Percentiles rank a stretch among this genome's conserved stretches.
Conservation (phyloP, 2,329 filamentous ascomycete genomes). For the Alternaria sp. region DNA sequence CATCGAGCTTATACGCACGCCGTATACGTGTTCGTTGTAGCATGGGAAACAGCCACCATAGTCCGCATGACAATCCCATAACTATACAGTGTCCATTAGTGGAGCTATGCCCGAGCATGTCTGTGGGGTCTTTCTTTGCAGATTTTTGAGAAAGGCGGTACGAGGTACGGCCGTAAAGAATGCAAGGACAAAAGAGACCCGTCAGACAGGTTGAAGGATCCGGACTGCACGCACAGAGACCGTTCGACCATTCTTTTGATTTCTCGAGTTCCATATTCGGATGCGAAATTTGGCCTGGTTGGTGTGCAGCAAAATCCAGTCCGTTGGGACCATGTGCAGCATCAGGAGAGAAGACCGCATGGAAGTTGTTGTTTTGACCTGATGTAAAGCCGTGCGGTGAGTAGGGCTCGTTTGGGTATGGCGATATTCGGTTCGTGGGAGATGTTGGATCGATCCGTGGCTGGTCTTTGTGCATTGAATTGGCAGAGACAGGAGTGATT, state of each 20-base stretch:
- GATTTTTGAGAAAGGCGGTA: conserved; percentile 53
- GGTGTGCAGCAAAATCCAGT: conserved; percentile 46
- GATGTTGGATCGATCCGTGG: conserved; percentile 11
- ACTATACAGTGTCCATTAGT: conserved; percentile 54
- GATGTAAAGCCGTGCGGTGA: conserved; percentile 44
- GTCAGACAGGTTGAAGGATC: conserved; percentile 51
- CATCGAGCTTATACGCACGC: conserved; percentile 55
- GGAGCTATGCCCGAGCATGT: conserved; percentile 48
- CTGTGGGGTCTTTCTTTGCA: conserved; percentile 51
- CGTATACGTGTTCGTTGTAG: conserved; percentile 53
- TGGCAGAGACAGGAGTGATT: conserved; percentile 38
- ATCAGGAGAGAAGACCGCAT: conserved; percentile 50
- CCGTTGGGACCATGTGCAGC: conserved; percentile 52
- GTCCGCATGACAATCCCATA: conserved; percentile 49
- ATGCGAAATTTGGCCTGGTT: conserved; percentile 54
- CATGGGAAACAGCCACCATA: conserved; percentile 52
- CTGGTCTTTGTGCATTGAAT: conserved; percentile 23
- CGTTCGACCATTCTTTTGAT: conserved; percentile 42
- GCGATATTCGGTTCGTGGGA: conserved; percentile 21
- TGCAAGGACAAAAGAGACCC: conserved; percentile 55
- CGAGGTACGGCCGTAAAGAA: conserved; percentile 55
- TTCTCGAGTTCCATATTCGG: conserved; percentile 49
- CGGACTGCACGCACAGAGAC: conserved; percentile 46
- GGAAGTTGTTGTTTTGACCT: conserved; percentile 31
- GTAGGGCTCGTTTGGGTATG: conserved; percentile 38